These are phyloP conservation scores for Daucus carota DNA, from an alignment of 129 eudicot genomes.

Conservation along the genomic window DH1_v3.0 NC_030388.2:28308001-28308500, in stretches of 20 bases:
- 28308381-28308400: neutral
- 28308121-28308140: slow-evolving; percentile 17
- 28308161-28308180: slow-evolving; percentile 26
- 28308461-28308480: slow-evolving; percentile 4
- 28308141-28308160: slow-evolving; percentile 50
- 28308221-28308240: neutral
- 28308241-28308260: neutral
- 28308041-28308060: neutral
- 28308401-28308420: neutral
- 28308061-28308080: neutral
- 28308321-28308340: neutral
- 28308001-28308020: no score
- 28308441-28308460: slow-evolving; percentile 5
- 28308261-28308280: neutral
- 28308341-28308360: neutral
- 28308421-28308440: neutral
- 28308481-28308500: neutral
- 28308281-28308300: no score
- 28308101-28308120: neutral
- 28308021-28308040: no score
- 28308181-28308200: slow-evolving; percentile 49
- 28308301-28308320: no score
- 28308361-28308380: neutral
- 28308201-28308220: neutral
- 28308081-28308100: neutral